These are phyloP conservation scores for Marchantia polymorpha DNA, from an alignment of 225 moss, liverwort and hornwort species.

Conservation along the genomic window DNA sequence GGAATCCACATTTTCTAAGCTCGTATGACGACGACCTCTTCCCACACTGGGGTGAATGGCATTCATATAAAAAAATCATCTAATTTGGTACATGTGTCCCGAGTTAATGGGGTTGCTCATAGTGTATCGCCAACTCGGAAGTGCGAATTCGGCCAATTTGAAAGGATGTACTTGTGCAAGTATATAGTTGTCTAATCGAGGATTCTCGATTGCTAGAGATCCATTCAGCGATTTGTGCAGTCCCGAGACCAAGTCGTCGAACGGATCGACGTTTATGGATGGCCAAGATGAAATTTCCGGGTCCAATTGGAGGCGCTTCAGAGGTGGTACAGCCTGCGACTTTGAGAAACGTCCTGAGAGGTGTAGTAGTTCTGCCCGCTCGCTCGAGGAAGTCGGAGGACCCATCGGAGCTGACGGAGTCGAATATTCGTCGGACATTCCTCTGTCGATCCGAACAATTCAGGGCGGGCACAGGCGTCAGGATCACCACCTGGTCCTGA, in stretches of 20 bases:
- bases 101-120: neutral
- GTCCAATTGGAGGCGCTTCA: neutral
- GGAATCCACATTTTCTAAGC: neutral
- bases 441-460: neutral
- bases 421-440: neutral
- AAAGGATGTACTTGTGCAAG: neutral
- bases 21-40: neutral
- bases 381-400: slow-evolving; percentile 1
- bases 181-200: neutral
- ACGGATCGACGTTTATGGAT: neutral
- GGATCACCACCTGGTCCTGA: neutral
- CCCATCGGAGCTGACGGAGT: neutral
- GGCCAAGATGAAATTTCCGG: neutral
- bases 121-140: neutral
- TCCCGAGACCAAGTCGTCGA: neutral
- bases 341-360: neutral
- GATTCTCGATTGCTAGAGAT: slow-evolving; percentile 1
- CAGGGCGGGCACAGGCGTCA: neutral
- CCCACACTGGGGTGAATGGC: slow-evolving; percentile 4
- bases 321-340: neutral
- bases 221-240: slow-evolving; percentile 1
- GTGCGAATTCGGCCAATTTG: neutral
- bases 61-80: slow-evolving; percentile 12
- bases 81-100: slow-evolving; percentile 13
- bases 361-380: neutral